Conservation (phyloP, 805 yeast species). For the Candida rishiriensis region DNA sequence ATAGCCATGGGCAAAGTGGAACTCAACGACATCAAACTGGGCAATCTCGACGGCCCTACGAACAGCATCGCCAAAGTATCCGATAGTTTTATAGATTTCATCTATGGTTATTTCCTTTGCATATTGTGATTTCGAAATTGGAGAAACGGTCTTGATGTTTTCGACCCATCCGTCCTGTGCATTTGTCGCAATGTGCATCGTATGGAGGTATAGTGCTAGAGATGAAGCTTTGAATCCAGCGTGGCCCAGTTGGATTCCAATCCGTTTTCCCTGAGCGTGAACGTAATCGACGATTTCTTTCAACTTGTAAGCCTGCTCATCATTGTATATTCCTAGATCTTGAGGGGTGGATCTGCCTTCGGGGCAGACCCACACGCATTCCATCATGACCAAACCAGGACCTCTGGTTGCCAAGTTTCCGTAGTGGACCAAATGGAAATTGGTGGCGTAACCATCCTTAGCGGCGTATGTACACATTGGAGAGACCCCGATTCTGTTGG, state of each 20-base stretch:
- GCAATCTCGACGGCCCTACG: slow-evolving; percentile 44
- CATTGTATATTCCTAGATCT: slow-evolving; percentile 45
- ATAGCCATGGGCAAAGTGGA: slow-evolving; percentile 65
- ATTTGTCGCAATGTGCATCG: slow-evolving; percentile 27
- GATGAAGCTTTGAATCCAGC: slow-evolving; percentile 45
- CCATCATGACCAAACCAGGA: slow-evolving; percentile 44
- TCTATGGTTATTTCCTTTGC: slow-evolving; percentile 41
- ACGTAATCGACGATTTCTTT: slow-evolving; percentile 39
- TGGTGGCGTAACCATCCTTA: slow-evolving; percentile 36
- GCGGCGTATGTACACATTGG: slow-evolving; percentile 55
- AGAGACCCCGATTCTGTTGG: slow-evolving; percentile 51
- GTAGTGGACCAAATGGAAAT: slow-evolving; percentile 46
- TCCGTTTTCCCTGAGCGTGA: slow-evolving; percentile 39
- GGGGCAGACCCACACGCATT: slow-evolving; percentile 29
- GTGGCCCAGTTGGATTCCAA: slow-evolving; percentile 54
- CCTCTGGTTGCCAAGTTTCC: slow-evolving; percentile 45
- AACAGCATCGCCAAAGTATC: slow-evolving; percentile 42
- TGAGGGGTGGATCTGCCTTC: slow-evolving; percentile 21
- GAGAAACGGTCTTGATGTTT: slow-evolving; percentile 41
- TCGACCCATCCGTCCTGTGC: slow-evolving; percentile 40
- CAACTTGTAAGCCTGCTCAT: slow-evolving; percentile 40
- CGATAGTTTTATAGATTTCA: slow-evolving; percentile 38
- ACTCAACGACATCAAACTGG: slow-evolving; percentile 61
- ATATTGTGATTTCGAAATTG: slow-evolving; percentile 13
- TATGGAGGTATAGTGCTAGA: slow-evolving; percentile 11